phyloP scores from a whole-genome alignment of 2,329 filamentous ascomycete genomes.

The Stylonectria norvegica region DNA sequence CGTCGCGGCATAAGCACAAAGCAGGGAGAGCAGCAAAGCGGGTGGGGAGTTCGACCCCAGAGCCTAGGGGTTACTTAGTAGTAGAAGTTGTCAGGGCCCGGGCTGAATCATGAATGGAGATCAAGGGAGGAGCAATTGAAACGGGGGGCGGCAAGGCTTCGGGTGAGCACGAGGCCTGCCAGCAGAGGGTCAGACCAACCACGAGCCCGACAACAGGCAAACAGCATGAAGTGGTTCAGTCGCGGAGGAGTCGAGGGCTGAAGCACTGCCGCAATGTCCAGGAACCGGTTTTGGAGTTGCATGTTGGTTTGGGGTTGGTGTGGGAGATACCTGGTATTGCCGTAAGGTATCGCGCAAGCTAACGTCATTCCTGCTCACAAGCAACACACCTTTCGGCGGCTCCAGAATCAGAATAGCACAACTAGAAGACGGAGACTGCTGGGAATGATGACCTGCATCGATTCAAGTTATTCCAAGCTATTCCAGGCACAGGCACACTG shows the following conservation, averaged over 20 bases:
- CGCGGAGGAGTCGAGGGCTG: no score
- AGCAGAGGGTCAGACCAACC: conserved; percentile 11
- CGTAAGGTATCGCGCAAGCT: conserved; percentile 1
- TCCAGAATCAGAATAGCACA: conserved; percentile 15
- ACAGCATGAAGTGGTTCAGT: conserved; percentile 20
- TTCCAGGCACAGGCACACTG: conserved; percentile 16
- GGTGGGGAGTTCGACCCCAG: no score
- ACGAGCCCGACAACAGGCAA: conserved; percentile 9
- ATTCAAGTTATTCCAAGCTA: conserved; percentile 19
- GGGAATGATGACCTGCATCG: conserved; percentile 22
- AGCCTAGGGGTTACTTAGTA: no score
- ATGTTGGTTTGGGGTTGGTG: not conserved
- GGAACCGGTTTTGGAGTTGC: conserved; percentile 18
- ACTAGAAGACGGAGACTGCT: conserved; percentile 11
- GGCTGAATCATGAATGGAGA: conserved; percentile 16
- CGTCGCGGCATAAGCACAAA: conserved; percentile 1
- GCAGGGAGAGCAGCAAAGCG: conserved; percentile 1
- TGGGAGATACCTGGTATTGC: not conserved
- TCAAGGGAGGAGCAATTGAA: conserved; percentile 14
- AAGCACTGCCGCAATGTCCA: conserved; percentile 21
- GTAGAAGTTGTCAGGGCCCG: no score
- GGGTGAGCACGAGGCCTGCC: not conserved
- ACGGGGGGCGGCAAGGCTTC: conserved; percentile 9
- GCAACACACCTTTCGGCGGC: conserved; percentile 9
- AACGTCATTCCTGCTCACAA: conserved; percentile 24